phyloP scores from a whole-genome alignment of 148 eudicot genomes.

The Dianthus caryophyllus region DNA sequence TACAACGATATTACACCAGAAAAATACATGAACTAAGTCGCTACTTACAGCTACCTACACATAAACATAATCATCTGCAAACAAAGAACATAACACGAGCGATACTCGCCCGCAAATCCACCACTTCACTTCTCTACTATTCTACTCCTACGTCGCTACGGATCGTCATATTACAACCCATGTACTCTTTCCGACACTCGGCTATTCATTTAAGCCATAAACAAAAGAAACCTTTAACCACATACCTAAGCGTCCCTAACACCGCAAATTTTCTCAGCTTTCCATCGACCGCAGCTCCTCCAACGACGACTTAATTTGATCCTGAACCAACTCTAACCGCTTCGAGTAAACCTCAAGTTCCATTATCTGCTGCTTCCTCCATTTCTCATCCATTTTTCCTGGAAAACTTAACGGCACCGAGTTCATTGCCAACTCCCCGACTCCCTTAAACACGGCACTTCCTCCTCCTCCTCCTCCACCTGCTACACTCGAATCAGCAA shows the following conservation, averaged over 20 bases:
- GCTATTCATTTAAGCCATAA: no score
- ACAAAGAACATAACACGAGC: conserved; percentile 22
- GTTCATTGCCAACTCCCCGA: conserved; percentile 25
- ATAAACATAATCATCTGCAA: conserved; percentile 29
- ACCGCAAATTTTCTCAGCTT: conserved; percentile 24
- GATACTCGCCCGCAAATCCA: conserved; percentile 14
- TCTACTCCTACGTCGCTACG: conserved; percentile 19
- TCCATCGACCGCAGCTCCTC: conserved; percentile 72
- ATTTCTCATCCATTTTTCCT: conserved; percentile 48
- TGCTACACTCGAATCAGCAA: background rate
- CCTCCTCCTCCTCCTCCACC: conserved; percentile 9
- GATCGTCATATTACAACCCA: no score
- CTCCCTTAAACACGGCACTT: conserved; percentile 27
- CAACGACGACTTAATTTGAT: conserved; percentile 70
- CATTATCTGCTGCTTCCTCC: conserved; percentile 92
- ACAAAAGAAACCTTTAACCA: no score
- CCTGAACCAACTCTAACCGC: conserved; percentile 92
- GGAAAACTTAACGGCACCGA: conserved; percentile 38
- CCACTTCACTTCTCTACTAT: conserved; percentile 25
- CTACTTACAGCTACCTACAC: conserved; percentile 32
- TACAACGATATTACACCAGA: no score
- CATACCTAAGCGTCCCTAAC: no score
- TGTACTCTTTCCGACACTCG: no score
- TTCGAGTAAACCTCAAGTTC: conserved; percentile 95
- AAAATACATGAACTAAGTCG: no score